Evolutionary conservation across 805 yeast genomes (phyloP), one percentile per base, ranked within the genome.

Genomic region (Kluyveromyces nonfermentans): DNA sequence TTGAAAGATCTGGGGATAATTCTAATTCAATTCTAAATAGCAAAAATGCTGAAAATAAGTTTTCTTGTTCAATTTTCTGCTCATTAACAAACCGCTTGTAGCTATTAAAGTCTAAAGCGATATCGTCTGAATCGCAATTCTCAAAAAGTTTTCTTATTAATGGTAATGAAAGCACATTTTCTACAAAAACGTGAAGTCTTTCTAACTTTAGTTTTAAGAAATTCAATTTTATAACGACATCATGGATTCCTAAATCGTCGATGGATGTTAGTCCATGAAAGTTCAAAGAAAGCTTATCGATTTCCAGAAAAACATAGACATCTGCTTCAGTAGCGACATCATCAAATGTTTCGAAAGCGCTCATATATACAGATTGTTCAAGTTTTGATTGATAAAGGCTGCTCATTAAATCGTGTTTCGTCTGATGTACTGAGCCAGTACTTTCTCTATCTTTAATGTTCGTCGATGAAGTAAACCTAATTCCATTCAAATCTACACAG

Each of bases 281-380:
- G 4, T 68, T 63, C 1, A 74, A 44, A 2, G 57, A 58, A 5
- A 72, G 49, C 8, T 55, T 44, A 51, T 74, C 72, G 8, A 49
- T 71, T 70, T 15, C 54, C 49, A 46, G 40, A 51, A 1, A 59
- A 44, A 3, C 53, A 22, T 6, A 50, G 28, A 2, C 25, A 18
- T 34, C 47, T 36, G 31, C 41, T 30, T 31, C 15, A 36, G 33
- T 18, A 18, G 36, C 15, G 5, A 40, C 48, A 22, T 51, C 58
- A 40, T 71, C 64, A 1, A 77, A 56, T 40, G 74, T 71, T 0
- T 85, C 78, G 9, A 82, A 69, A 2, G 95, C 94, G 61, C 94
- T 85, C 89, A 85, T 78, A 56, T 84, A 86, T 16, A 85, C 72
- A 2, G 88, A 79, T 38, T 78, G 72, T 1, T 81, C 83, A 41